These are phyloP conservation scores for Rhododendron griersonianum DNA, from an alignment of 148 eudicot species.

Conservation along the genomic window DNA sequence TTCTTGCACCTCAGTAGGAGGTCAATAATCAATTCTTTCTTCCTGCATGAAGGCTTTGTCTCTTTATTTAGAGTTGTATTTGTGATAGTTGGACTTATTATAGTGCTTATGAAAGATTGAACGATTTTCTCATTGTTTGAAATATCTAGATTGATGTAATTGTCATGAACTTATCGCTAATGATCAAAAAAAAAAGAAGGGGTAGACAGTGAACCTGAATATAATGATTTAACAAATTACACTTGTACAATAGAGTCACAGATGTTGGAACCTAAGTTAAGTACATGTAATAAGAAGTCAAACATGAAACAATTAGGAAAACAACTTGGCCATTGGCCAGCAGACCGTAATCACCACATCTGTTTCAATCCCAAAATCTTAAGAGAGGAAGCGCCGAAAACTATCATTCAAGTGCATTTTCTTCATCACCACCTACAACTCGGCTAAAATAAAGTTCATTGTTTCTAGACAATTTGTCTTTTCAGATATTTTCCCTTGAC, in stretches of 20 bases:
- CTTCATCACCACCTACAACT: neutral
- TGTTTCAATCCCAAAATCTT: neutral
- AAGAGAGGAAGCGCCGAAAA: no score
- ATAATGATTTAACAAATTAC: neutral
- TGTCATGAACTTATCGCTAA: neutral
- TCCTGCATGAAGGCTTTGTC: neutral
- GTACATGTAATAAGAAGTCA: neutral
- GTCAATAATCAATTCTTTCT: no score
- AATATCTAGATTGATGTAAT: neutral
- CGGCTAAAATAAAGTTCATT: neutral
- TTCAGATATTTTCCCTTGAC: neutral
- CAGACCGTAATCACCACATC: neutral
- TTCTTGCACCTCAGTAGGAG: neutral
- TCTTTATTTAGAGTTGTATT: neutral
- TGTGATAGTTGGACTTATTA: neutral
- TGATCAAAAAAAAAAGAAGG: neutral
- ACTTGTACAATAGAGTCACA: neutral
- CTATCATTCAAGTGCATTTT: neutral
- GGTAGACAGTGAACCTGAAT: neutral
- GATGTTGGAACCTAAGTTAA: neutral
- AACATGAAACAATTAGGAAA: neutral
- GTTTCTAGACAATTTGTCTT: neutral
- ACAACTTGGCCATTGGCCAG: neutral
- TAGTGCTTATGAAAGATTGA: neutral
- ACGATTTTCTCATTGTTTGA: neutral